Percentiles rank a stretch among this genome's conserved stretches.
These are phyloP conservation scores for Theileria annulata DNA, from an alignment of 169 alveolate genomes.

Conservation along the genomic window DNA sequence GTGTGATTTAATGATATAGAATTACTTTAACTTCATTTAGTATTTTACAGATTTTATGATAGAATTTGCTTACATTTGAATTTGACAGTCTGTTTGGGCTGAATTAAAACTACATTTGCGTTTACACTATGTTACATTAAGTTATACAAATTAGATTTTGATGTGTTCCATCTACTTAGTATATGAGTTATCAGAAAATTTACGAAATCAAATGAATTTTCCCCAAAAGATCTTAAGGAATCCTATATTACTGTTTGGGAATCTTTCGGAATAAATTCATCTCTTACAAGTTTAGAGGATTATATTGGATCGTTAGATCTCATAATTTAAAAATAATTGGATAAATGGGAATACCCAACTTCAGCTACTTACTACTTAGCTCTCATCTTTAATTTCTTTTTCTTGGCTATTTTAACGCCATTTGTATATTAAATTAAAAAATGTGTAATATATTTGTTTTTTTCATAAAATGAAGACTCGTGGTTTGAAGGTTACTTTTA, in stretches of 20 bases:
- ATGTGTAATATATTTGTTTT: neutral
- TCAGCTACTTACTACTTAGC: neutral
- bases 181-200: neutral
- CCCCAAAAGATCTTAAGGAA: neutral
- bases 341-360: neutral
- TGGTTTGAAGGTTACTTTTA: constrained; percentile 5
- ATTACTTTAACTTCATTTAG: neutral
- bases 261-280: neutral
- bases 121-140: neutral
- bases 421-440: too few species aligned
- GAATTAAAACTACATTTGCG: neutral
- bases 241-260: neutral
- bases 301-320: neutral
- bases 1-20: neutral
- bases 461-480: constrained; percentile 17
- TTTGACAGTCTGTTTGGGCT: neutral
- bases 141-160: neutral
- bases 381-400: neutral
- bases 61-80: neutral
- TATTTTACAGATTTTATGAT: neutral
- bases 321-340: neutral
- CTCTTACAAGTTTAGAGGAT: neutral
- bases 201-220: neutral
- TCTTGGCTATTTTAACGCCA: neutral
- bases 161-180: neutral